A percentile compares a stretch with the other conserved stretches of the same genome.
Conservation (phyloP, 345 rosid species). For the Boechera divaricarpa region DNA sequence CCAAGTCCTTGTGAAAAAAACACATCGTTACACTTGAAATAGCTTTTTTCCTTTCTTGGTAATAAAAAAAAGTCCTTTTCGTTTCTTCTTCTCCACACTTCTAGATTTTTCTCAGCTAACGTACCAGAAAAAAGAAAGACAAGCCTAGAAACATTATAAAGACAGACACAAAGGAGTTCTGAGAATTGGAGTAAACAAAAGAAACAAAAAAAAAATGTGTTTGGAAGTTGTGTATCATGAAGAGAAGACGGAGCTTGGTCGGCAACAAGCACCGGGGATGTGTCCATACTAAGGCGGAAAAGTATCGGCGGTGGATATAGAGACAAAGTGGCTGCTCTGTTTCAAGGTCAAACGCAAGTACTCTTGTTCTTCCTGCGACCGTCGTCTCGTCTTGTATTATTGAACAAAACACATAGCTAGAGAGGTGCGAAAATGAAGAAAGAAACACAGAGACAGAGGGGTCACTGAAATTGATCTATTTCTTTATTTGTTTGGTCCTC, state of each 20-base stretch:
- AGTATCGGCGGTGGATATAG: conserved; percentile 70
- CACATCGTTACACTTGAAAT: conserved; percentile 11
- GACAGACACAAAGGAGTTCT: conserved; percentile 3
- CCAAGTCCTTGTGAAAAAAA: neutral
- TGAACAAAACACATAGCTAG: conserved; percentile 3
- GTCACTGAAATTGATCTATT: conserved; percentile 11
- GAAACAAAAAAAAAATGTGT: conserved; percentile 53
- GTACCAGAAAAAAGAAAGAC: conserved; percentile 2
- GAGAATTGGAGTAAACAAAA: neutral
- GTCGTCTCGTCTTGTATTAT: conserved; percentile 53
- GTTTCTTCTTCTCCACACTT: conserved; percentile 33
- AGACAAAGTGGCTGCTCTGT: conserved; percentile 71
- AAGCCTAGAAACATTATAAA: conserved; percentile 10
- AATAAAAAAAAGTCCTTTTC: conserved; percentile 3
- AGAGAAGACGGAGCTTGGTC: conserved; percentile 67
- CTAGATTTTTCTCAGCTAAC: conserved; percentile 33
- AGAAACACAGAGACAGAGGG: neutral
- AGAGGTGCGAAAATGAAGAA: neutral
- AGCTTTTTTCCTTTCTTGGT: neutral
- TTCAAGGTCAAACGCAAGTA: conserved; percentile 66
- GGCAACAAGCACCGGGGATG: conserved; percentile 74
- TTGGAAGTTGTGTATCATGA: conserved; percentile 55
- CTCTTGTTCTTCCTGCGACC: conserved; percentile 65
- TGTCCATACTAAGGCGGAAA: conserved; percentile 86
- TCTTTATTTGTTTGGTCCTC: conserved; percentile 21